Conservation (phyloP, 768 basidiomycete genomes). For the Phlebiopsis flavidoalba region DNA sequence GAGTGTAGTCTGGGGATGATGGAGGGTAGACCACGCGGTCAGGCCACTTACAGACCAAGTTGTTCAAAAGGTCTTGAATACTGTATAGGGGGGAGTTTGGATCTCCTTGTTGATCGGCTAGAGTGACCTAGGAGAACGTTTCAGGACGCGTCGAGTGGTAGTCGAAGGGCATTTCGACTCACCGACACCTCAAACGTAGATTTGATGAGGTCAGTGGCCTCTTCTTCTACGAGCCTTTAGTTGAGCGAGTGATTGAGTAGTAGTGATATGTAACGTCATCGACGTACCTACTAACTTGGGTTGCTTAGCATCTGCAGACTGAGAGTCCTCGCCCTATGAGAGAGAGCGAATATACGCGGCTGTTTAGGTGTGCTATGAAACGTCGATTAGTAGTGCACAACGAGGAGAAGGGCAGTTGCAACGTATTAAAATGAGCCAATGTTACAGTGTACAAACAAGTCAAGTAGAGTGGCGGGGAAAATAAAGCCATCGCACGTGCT, state of each 20-base stretch:
- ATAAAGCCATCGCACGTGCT: no score
- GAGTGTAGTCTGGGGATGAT: not conserved
- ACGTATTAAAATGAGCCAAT: no score
- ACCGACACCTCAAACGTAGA: conserved; percentile 84
- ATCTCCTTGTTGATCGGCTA: conserved; percentile 94
- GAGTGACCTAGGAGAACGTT: conserved; percentile 62
- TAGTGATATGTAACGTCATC: not conserved
- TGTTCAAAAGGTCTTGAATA: conserved; percentile 93
- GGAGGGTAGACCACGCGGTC: not conserved
- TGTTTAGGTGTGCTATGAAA: no score
- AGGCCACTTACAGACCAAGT: conserved; percentile 74
- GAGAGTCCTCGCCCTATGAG: not conserved
- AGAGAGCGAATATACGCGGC: no score
- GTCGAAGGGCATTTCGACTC: conserved; percentile 19
- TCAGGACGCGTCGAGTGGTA: not conserved
- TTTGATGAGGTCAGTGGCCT: conserved; percentile 55
- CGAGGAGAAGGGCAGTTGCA: no score
- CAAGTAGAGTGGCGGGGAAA: no score
- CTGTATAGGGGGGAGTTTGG: conserved; percentile 95
- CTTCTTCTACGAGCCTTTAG: not conserved
- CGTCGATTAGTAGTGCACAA: no score
- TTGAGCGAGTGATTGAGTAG: not conserved
- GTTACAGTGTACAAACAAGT: no score
- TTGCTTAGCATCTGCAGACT: not conserved
- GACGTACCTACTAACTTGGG: not conserved